Conservation (phyloP, 1,139 yeast genomes). For the Kodamaea arcana region DNA sequence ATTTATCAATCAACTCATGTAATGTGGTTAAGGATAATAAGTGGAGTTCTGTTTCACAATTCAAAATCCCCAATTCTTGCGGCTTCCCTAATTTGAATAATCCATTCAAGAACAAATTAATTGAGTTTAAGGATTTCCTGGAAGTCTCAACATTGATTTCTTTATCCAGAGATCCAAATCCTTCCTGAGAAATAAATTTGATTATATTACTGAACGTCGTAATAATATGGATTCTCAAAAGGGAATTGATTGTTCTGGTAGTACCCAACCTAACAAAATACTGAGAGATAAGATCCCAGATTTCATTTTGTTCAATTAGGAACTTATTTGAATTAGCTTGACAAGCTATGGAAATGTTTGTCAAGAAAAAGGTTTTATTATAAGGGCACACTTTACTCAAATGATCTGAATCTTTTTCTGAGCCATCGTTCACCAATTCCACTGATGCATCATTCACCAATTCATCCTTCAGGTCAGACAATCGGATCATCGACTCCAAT, state of each 20-base stretch:
- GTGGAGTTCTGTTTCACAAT: conserved; percentile 65
- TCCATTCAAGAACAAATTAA: conserved; percentile 28
- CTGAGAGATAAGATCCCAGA: conserved; percentile 45
- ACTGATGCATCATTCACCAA: not conserved
- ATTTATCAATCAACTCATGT: conserved; percentile 68
- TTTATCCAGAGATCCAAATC: conserved; percentile 29
- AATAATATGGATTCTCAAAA: conserved; percentile 45
- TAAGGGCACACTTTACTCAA: conserved; percentile 29
- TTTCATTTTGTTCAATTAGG: conserved; percentile 31
- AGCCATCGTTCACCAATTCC: conserved; percentile 1
- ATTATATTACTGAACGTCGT: conserved; percentile 48
- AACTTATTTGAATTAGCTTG: conserved; percentile 49
- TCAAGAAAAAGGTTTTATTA: conserved; percentile 39
- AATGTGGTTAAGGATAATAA: conserved; percentile 58
- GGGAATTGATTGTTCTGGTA: conserved; percentile 37
- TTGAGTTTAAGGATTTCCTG: conserved; percentile 32
- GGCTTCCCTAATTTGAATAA: conserved; percentile 37
- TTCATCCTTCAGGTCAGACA: conserved; percentile 23
- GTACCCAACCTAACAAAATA: conserved; percentile 39
- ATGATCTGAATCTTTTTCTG: not conserved
- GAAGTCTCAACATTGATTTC: conserved; percentile 26
- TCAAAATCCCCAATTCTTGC: conserved; percentile 39
- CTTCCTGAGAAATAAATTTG: conserved; percentile 42
- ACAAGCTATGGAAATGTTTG: conserved; percentile 41
- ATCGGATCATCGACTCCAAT: conserved; percentile 38